Conservation (phyloP, 2,329 filamentous ascomycete species). For the Pseudocercospora musae region DNA sequence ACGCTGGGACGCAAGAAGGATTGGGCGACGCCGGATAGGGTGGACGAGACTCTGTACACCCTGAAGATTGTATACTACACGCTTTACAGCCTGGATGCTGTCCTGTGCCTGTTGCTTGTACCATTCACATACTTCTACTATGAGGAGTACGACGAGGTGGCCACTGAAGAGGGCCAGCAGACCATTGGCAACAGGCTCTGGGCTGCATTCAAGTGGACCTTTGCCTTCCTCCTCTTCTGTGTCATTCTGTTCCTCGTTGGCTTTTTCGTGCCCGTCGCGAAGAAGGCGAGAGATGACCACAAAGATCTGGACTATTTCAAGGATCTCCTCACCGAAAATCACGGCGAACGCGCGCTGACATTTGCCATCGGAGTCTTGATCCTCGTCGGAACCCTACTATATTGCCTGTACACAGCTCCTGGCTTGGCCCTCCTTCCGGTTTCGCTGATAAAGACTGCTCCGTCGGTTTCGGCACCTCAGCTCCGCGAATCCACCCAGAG, state of each 20-base stretch:
- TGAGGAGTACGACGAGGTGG: slow-evolving; percentile 93
- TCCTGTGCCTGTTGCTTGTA: slow-evolving; percentile 84
- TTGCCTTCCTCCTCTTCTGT: slow-evolving; percentile 76
- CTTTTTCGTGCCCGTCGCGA: slow-evolving; percentile 85
- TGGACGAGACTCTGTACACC: slow-evolving; percentile 73
- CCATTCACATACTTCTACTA: slow-evolving; percentile 98
- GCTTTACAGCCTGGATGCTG: slow-evolving; percentile 84
- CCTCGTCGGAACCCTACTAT: slow-evolving; percentile 79
- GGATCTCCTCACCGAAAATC: slow-evolving; percentile 75
- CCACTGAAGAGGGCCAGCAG: slow-evolving; percentile 73
- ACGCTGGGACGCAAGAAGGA: slow-evolving; percentile 81
- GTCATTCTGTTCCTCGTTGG: slow-evolving; percentile 84
- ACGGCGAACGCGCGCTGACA: slow-evolving; percentile 86
- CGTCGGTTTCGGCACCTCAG: slow-evolving; percentile 77
- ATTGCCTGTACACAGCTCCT: slow-evolving; percentile 81
- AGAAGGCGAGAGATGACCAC: slow-evolving; percentile 60
- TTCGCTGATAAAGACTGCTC: slow-evolving; percentile 86
- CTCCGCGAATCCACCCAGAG: slow-evolving; percentile 73
- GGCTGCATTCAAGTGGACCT: slow-evolving; percentile 87
- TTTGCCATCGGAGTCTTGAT: slow-evolving; percentile 88
- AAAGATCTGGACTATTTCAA: slow-evolving; percentile 91
- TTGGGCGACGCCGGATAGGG: slow-evolving; percentile 82
- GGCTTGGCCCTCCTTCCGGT: slow-evolving; percentile 87
- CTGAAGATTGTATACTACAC: slow-evolving; percentile 89
- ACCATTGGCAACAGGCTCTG: slow-evolving; percentile 68